phyloP scores from a whole-genome alignment of 148 eudicot genomes.

The Drosera capensis region DNA sequence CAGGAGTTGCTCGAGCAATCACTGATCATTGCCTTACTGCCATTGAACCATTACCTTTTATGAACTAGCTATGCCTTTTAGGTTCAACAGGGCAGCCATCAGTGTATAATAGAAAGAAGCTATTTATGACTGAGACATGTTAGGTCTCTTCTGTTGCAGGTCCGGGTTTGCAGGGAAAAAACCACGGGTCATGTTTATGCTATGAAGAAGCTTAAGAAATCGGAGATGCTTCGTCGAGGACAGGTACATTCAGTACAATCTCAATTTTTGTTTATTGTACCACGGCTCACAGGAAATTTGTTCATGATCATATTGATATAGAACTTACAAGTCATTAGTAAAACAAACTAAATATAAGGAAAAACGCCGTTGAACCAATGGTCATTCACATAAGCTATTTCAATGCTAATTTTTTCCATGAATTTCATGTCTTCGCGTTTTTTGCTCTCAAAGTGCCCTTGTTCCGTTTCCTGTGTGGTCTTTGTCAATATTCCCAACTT shows the following conservation, averaged over 20 bases:
- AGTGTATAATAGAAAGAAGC: background rate
- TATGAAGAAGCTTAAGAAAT: constrained; percentile 24
- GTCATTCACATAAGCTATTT: too few species aligned
- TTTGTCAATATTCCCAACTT: background rate
- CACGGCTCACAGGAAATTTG: too few species aligned
- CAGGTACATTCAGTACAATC: constrained; percentile 7
- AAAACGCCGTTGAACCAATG: too few species aligned
- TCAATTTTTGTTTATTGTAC: background rate
- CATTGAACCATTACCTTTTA: too few species aligned
- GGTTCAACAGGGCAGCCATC: background rate
- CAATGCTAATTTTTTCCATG: too few species aligned
- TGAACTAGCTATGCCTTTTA: background rate
- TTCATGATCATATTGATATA: background rate
- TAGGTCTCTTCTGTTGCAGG: constrained; percentile 14
- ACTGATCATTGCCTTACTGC: too few species aligned
- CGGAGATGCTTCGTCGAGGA: constrained; percentile 27
- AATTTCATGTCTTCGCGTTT: too few species aligned
- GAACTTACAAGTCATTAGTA: background rate
- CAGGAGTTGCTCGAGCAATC: too few species aligned
- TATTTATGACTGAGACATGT: too few species aligned
- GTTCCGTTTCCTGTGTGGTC: too few species aligned
- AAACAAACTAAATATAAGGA: too few species aligned
- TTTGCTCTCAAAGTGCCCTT: too few species aligned
- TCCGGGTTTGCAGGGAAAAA: constrained; percentile 25
- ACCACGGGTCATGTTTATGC: constrained; percentile 17